Evolutionary conservation across 2,329 filamentous ascomycete genomes (phyloP).

Genomic region (Purpureocillium lavendulum): DNA sequence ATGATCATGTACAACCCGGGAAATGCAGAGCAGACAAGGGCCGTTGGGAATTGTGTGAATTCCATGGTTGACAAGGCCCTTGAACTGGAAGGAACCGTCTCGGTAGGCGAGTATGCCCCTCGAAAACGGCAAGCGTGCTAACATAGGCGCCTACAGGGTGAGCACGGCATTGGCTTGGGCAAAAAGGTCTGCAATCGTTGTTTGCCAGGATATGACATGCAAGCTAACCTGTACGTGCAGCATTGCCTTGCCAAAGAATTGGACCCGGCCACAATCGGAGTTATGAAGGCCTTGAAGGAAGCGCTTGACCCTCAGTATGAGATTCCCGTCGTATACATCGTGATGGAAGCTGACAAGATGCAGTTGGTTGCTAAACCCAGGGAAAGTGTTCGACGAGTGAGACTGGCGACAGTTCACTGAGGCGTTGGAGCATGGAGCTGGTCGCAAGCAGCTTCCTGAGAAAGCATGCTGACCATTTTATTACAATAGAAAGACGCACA

Average conservation of each 20-base stretch:
- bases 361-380: slow-evolving; percentile 60
- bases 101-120: slow-evolving; percentile 17
- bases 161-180: slow-evolving; percentile 63
- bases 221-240: slow-evolving; percentile 7
- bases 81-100: slow-evolving; percentile 64
- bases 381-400: slow-evolving; percentile 54
- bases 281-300: slow-evolving; percentile 58
- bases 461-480: no score
- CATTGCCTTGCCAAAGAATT: slow-evolving; percentile 54
- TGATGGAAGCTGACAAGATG: background rate
- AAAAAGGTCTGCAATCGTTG: slow-evolving; percentile 52
- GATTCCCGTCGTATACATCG: no score
- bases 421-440: no score
- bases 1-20: slow-evolving; percentile 32
- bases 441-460: no score
- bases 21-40: slow-evolving; percentile 45
- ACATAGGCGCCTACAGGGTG: slow-evolving; percentile 30
- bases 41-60: slow-evolving; percentile 52
- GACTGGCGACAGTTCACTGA: no score
- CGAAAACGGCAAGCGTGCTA: no score
- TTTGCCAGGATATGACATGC: no score
- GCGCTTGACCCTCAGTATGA: slow-evolving; percentile 48
- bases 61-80: slow-evolving; percentile 63
- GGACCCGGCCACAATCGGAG: slow-evolving; percentile 51
- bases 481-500: no score